phyloP scores from a whole-genome alignment of 2,329 filamentous ascomycete genomes.

The Daldinia sp. region DNA sequence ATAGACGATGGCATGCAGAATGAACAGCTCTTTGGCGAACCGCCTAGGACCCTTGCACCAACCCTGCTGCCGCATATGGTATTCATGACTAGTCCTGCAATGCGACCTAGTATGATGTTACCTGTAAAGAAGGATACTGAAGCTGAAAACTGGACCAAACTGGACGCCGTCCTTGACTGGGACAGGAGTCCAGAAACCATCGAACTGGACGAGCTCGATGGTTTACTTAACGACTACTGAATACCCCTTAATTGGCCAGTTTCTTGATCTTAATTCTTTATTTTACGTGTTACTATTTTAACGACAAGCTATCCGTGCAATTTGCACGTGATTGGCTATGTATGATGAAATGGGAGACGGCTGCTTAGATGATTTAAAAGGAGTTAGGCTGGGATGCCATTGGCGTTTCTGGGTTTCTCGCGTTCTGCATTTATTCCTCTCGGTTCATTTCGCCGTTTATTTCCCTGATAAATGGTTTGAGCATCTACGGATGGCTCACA shows the following conservation, averaged over 20 bases:
- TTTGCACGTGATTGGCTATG: conserved; percentile 22
- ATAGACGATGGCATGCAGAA: conserved; percentile 57
- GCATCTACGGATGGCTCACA: conserved; percentile 11
- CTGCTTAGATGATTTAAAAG: conserved; percentile 29
- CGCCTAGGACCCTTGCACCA: conserved; percentile 45
- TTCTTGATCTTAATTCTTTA: conserved; percentile 14
- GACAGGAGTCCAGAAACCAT: conserved; percentile 85
- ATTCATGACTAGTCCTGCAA: conserved; percentile 64
- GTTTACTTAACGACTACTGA: conserved; percentile 80
- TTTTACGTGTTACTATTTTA: conserved; percentile 10
- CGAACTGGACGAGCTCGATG: conserved; percentile 91
- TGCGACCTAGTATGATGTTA: conserved; percentile 58
- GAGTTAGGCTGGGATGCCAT: conserved; percentile 35
- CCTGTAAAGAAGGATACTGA: conserved; percentile 54
- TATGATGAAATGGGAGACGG: conserved; percentile 38
- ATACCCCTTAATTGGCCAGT: conserved; percentile 9
- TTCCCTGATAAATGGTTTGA: conserved; percentile 17
- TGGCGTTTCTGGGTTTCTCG: conserved; percentile 32
- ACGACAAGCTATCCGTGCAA: conserved; percentile 17
- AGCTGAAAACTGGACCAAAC: conserved; percentile 54
- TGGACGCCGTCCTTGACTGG: conserved; percentile 60
- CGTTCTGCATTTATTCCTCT: conserved; percentile 26
- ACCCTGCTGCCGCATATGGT: conserved; percentile 49
- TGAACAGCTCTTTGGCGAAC: conserved; percentile 63
- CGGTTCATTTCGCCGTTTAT: conserved; percentile 15